Conservation (phyloP, 176 grass and related monocot genomes). For the Tillandsia fasciculata region DNA sequence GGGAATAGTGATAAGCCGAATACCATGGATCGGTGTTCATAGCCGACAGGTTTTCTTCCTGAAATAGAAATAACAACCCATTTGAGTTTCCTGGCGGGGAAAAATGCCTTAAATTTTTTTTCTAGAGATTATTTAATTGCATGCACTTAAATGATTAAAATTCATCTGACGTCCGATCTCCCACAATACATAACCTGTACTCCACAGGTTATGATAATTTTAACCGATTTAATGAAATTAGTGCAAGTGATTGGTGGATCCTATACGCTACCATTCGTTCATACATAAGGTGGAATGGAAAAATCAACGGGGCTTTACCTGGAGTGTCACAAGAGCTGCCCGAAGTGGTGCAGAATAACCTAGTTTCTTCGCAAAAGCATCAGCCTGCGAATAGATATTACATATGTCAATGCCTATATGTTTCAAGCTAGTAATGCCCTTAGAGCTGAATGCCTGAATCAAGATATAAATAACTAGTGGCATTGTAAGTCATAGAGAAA, state of each 20-base stretch:
- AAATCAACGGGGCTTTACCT: neutral
- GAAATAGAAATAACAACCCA: constrained; percentile 11
- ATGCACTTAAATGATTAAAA: too few relatives aligned
- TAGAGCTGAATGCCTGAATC: neutral
- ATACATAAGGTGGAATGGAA: neutral
- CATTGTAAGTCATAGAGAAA: neutral
- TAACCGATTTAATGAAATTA: too few relatives aligned
- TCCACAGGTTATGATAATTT: too few relatives aligned
- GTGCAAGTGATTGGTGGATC: too few relatives aligned
- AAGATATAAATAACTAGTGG: neutral
- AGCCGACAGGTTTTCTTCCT: constrained; percentile 96
- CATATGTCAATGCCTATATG: constrained; percentile 20
- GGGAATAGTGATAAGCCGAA: constrained; percentile 98
- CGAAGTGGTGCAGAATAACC: constrained; percentile 63
- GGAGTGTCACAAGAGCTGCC: constrained; percentile 50
- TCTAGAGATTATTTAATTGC: too few relatives aligned
- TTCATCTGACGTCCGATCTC: too few relatives aligned
- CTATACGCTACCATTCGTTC: too few relatives aligned
- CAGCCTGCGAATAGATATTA: constrained; percentile 49
- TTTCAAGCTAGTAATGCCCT: constrained; percentile 13
- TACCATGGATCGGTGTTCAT: constrained; percentile 99
- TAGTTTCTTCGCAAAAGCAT: constrained; percentile 96
- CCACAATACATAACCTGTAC: too few relatives aligned
- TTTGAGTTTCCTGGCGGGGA: neutral
- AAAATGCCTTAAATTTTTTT: neutral